phyloP scores from a whole-genome alignment of 192 early-diverging fungal genomes.

The Glomus cerebriforme region DNA sequence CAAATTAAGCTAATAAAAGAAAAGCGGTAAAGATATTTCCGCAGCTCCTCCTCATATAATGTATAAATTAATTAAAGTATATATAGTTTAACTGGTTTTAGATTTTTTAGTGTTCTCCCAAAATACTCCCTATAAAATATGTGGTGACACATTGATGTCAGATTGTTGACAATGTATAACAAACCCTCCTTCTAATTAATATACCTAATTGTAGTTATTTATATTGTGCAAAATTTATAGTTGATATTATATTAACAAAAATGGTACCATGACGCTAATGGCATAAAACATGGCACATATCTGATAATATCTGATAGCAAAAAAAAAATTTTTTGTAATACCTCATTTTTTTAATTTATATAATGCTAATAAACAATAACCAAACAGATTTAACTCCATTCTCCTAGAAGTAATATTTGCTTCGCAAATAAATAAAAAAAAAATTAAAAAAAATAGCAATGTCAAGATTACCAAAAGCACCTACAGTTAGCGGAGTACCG shows the following conservation, averaged over 20 bases:
- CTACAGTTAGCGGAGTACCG: slow-evolving; percentile 35
- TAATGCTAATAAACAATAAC: too few species aligned
- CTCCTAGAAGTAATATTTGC: too few species aligned
- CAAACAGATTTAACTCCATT: too few species aligned
- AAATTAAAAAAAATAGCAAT: slow-evolving; percentile 9
- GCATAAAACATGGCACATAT: not conserved
- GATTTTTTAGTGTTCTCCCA: too few species aligned
- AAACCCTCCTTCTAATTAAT: not conserved
- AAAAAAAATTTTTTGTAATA: not conserved
- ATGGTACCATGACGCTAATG: not conserved
- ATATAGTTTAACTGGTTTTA: not conserved
- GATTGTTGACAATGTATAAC: not conserved
- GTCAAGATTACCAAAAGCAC: slow-evolving; percentile 47
- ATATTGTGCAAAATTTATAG: not conserved
- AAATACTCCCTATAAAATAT: not conserved
- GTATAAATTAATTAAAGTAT: too few species aligned
- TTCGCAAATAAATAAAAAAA: not conserved
- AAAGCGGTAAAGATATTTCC: too few species aligned
- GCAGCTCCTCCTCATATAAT: too few species aligned
- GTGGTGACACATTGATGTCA: slow-evolving; percentile 9
- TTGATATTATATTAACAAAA: not conserved
- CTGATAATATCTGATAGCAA: not conserved
- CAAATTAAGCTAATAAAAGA: too few species aligned
- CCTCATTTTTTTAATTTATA: not conserved
- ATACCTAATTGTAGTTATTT: not conserved